Evolutionary conservation across 75 land plant species (phyloP).

Genomic region (Picea glauca): DNA sequence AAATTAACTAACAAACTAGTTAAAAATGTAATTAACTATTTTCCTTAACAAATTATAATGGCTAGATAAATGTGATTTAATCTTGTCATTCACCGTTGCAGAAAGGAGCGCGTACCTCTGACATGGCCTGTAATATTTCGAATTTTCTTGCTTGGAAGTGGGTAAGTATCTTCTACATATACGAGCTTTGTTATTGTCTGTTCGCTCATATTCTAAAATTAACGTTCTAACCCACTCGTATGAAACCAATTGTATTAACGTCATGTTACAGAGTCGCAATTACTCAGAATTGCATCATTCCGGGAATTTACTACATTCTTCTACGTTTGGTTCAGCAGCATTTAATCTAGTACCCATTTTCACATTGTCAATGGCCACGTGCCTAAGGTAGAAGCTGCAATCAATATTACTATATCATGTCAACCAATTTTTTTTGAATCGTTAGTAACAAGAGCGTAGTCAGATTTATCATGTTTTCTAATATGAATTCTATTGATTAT

Average conservation of each 20-base stretch:
- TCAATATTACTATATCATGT: too few relatives aligned
- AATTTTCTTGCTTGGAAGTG: background rate
- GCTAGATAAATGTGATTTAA: too few relatives aligned
- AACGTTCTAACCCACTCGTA: too few relatives aligned
- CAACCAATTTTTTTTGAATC: background rate
- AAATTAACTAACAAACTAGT: too few relatives aligned
- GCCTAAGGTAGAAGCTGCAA: slow-evolving; percentile 11
- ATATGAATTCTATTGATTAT: background rate
- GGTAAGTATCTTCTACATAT: too few relatives aligned
- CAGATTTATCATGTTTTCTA: background rate
- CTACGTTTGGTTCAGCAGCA: slow-evolving; percentile 24
- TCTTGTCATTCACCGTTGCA: background rate
- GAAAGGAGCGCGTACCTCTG: slow-evolving; percentile 3
- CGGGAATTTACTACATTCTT: slow-evolving; percentile 25
- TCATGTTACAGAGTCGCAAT: slow-evolving; percentile 15
- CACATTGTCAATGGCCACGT: slow-evolving; percentile 22
- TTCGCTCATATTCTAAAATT: too few relatives aligned
- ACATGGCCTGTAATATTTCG: slow-evolving; percentile 1
- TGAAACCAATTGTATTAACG: too few relatives aligned
- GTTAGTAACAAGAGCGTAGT: too few relatives aligned
- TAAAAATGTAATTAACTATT: too few relatives aligned
- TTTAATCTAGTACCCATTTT: slow-evolving; percentile 22
- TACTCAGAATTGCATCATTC: slow-evolving; percentile 20
- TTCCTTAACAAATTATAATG: too few relatives aligned
- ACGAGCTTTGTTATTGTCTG: too few relatives aligned